A percentile compares a stretch with the other conserved stretches of the same genome.
These are phyloP conservation scores for Tremella fuciformis DNA, from an alignment of 768 basidiomycete species.

Conservation along the genomic window DNA sequence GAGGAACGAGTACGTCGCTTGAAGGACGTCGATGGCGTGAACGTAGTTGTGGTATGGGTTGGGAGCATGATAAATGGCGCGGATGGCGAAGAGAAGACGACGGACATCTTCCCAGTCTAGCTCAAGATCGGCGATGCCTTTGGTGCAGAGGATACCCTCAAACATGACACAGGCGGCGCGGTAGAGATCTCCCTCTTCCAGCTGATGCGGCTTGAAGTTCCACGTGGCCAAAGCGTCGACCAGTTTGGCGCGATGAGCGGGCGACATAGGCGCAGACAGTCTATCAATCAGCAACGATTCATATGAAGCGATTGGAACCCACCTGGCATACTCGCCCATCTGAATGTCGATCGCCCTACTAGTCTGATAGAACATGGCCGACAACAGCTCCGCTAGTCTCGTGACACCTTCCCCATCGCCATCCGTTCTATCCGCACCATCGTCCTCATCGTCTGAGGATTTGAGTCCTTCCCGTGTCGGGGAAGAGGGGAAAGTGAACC, in stretches of 20 bases:
- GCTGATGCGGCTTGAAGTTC: conserved; percentile 84
- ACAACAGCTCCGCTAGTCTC: conserved; percentile 72
- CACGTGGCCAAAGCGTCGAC: conserved; percentile 71
- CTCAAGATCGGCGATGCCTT: conserved; percentile 58
- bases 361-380: conserved; percentile 80
- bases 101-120: conserved; percentile 63
- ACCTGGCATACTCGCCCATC: conserved; percentile 46
- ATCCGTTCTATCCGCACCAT: background rate
- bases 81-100: conserved; percentile 78
- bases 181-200: conserved; percentile 76
- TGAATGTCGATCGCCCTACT: conserved; percentile 61
- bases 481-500: conserved; percentile 6
- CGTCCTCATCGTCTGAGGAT: background rate
- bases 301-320: conserved; percentile 13
- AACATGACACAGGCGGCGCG: conserved; percentile 81
- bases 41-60: conserved; percentile 98
- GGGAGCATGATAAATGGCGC: conserved; percentile 80
- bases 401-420: conserved; percentile 26
- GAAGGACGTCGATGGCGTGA: conserved; percentile 93
- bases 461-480: background rate
- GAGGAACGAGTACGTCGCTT: conserved; percentile 84
- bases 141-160: conserved; percentile 74
- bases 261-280: conserved; percentile 56
- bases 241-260: conserved; percentile 59
- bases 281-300: conserved; percentile 7